phyloP scores from a whole-genome alignment of 345 rosid genomes.

The Anastatica hierochuntica region DNA sequence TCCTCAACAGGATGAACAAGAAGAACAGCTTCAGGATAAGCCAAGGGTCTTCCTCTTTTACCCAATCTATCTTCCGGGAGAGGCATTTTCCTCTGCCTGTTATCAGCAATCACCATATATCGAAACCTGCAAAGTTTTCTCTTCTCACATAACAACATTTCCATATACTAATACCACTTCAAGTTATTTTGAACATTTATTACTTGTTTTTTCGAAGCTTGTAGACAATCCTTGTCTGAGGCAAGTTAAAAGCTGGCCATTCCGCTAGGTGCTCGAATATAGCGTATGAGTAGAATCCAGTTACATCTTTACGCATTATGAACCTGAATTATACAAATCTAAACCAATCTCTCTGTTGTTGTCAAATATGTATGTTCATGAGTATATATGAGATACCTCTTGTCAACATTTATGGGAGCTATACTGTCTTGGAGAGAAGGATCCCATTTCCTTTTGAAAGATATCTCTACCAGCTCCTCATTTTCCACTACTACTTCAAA shows the following conservation, averaged over 20 bases:
- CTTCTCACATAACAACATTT: neutral
- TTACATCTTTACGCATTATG: constrained; percentile 50
- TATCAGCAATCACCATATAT: constrained; percentile 63
- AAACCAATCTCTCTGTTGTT: neutral
- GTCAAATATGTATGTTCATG: too few relatives aligned
- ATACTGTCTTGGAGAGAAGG: constrained; percentile 30
- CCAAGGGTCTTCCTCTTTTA: constrained; percentile 47
- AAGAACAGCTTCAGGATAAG: constrained; percentile 70
- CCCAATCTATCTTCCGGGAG: constrained; percentile 67
- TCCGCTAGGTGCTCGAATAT: constrained; percentile 60
- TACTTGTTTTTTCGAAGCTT: constrained; percentile 74
- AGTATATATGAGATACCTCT: too few relatives aligned
- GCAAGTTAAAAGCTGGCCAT: constrained; percentile 77
- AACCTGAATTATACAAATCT: constrained; percentile 35
- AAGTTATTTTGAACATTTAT: neutral
- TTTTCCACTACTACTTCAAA: constrained; percentile 45
- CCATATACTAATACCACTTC: neutral
- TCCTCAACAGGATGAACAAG: constrained; percentile 69
- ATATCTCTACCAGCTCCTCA: constrained; percentile 46
- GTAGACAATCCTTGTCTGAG: constrained; percentile 75
- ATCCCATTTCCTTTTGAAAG: constrained; percentile 53
- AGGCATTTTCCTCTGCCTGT: constrained; percentile 74
- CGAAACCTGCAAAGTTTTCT: constrained; percentile 67
- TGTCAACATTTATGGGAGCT: constrained; percentile 48
- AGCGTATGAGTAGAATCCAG: constrained; percentile 77